These are phyloP conservation scores for Phylloboletellus chloephorus DNA, from an alignment of 1,284 basidiomycete genomes.

Conservation along the genomic window DNA sequence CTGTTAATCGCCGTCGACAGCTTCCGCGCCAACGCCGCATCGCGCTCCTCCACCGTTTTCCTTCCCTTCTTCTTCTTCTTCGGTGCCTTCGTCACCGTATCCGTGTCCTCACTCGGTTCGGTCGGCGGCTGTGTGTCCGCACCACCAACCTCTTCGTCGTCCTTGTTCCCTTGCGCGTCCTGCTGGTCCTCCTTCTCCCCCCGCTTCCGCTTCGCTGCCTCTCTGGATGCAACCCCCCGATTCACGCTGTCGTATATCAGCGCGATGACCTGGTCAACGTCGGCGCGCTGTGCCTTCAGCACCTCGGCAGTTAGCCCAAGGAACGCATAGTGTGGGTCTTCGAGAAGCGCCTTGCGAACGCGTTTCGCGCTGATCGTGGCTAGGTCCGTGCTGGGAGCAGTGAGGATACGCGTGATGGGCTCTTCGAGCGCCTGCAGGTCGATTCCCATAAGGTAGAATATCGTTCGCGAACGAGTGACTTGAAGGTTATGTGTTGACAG, in stretches of 20 bases:
- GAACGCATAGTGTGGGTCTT: constrained; percentile 37
- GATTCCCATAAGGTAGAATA: too few relatives aligned
- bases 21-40: constrained; percentile 66
- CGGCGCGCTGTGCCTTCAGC: constrained; percentile 53
- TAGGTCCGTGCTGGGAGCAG: constrained; percentile 65
- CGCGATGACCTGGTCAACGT: constrained; percentile 55
- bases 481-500: constrained; percentile 1
- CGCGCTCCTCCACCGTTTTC: constrained; percentile 40
- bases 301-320: constrained; percentile 45
- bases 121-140: constrained; percentile 23
- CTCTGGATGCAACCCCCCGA: constrained; percentile 26
- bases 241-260: constrained; percentile 57
- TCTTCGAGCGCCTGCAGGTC: constrained; percentile 49
- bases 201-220: constrained; percentile 28
- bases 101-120: constrained; percentile 29
- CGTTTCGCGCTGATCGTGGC: constrained; percentile 71
- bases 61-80: constrained; percentile 46
- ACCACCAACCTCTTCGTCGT: constrained; percentile 30
- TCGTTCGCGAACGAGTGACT: not conserved
- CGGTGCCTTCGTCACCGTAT: constrained; percentile 34
- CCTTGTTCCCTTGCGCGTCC: constrained; percentile 26
- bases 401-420: constrained; percentile 60
- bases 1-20: constrained; percentile 69
- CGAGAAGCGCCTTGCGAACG: constrained; percentile 61
- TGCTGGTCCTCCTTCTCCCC: constrained; percentile 33